Conservation (phyloP, 192 early-diverging fungal genomes). For the Allomyces arbusculus region DNA sequence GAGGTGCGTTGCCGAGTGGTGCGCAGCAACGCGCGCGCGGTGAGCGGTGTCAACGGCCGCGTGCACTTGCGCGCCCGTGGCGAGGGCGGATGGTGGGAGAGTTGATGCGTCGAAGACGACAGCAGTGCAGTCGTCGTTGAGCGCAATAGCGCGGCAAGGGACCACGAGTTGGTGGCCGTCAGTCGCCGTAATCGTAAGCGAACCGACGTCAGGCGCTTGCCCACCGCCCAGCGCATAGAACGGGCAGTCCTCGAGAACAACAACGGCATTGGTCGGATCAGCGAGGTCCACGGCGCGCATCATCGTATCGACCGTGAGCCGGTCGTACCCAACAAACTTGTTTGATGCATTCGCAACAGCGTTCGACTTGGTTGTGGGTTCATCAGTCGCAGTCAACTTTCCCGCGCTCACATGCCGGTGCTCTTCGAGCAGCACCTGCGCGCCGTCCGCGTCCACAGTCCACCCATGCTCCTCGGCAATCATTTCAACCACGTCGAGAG, state of each 20-base stretch:
- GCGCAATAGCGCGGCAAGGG: not conserved
- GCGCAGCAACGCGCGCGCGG: slow-evolving; percentile 22
- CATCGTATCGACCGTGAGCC: slow-evolving; percentile 7
- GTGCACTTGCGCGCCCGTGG: slow-evolving; percentile 14
- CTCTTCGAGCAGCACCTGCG: slow-evolving; percentile 18
- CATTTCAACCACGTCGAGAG: slow-evolving; percentile 26
- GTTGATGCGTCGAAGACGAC: slow-evolving; percentile 8
- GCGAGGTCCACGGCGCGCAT: not conserved
- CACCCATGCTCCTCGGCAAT: slow-evolving; percentile 35
- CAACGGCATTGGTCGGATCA: slow-evolving; percentile 17
- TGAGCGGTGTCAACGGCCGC: slow-evolving; percentile 16
- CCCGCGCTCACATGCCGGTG: slow-evolving; percentile 27
- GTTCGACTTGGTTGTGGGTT: not conserved
- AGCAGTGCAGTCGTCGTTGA: slow-evolving; percentile 1
- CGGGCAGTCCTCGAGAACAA: slow-evolving; percentile 31
- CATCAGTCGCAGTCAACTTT: slow-evolving; percentile 4
- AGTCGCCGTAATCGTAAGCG: slow-evolving; percentile 14
- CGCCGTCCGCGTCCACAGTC: slow-evolving; percentile 23
- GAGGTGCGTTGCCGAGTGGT: slow-evolving; percentile 37
- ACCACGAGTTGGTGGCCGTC: slow-evolving; percentile 7
- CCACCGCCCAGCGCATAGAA: slow-evolving; percentile 41
- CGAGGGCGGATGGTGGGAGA: slow-evolving; percentile 11
- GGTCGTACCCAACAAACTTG: slow-evolving; percentile 29
- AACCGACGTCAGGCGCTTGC: slow-evolving; percentile 25
- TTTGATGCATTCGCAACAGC: slow-evolving; percentile 10